Percentiles rank a stretch among this genome's conserved stretches.
Evolutionary conservation across 1,284 basidiomycete genomes (phyloP).

Genomic region (Tylopilus sp.): DNA sequence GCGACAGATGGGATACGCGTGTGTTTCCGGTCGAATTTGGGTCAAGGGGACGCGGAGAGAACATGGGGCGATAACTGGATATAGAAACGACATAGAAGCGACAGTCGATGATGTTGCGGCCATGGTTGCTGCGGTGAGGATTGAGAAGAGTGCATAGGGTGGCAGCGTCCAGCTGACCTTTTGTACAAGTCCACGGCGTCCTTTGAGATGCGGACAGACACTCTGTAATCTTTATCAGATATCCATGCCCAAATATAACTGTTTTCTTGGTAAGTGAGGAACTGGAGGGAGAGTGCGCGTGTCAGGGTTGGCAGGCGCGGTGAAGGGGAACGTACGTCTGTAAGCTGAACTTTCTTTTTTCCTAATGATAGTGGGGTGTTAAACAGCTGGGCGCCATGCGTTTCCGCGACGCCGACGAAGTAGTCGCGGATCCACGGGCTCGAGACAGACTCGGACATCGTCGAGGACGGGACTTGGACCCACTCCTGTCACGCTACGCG

Average conservation of each 20-base stretch:
- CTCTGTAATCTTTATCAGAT: slow-evolving; percentile 38
- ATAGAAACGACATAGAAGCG: slow-evolving; percentile 37
- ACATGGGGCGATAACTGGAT: slow-evolving; percentile 44
- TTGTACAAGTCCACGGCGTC: slow-evolving; percentile 35
- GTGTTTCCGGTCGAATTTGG: slow-evolving; percentile 36
- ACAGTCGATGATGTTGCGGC: slow-evolving; percentile 30
- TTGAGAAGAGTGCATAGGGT: not conserved
- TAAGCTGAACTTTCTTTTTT: slow-evolving; percentile 49
- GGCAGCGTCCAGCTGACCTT: slow-evolving; percentile 23
- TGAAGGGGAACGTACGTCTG: slow-evolving; percentile 38
- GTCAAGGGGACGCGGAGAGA: slow-evolving; percentile 43
- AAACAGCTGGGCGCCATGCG: slow-evolving; percentile 42
- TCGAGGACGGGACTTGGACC: not conserved
- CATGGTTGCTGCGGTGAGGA: slow-evolving; percentile 2
- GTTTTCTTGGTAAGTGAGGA: slow-evolving; percentile 36
- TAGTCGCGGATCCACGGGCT: slow-evolving; percentile 52
- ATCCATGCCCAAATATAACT: slow-evolving; percentile 44
- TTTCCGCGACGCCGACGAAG: slow-evolving; percentile 44
- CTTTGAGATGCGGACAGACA: slow-evolving; percentile 40
- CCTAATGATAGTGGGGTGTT: slow-evolving; percentile 32
- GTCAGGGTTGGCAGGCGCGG: slow-evolving; percentile 2
- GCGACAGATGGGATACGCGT: slow-evolving; percentile 36
- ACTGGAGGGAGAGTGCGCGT: slow-evolving; percentile 22
- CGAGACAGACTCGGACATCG: slow-evolving; percentile 35
- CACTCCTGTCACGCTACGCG: slow-evolving; percentile 14